Evolutionary conservation across 192 early-diverging fungal species (phyloP), one percentile per base, ranked within the genome.

Genomic region (Linnemannia hyalina): DNA sequence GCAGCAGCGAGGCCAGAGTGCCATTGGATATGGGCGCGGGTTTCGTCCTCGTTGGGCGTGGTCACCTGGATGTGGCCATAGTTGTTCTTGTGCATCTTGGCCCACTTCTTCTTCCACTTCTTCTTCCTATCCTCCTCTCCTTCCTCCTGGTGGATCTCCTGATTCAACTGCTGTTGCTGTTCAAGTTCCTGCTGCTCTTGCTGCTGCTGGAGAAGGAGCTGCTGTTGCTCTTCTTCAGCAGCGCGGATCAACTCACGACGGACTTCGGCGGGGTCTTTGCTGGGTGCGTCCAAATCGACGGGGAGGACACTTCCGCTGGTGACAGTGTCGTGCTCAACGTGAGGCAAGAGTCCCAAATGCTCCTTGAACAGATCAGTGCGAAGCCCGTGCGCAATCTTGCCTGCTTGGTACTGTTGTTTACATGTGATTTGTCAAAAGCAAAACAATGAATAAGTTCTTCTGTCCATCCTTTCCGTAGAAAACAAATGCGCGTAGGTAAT

Each of bases 361-460:
- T 97, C 96, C 71, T 95, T 93, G 87, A 95, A 97, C 20, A 97
- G 87, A 71, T 94, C 90, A 42, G 93, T 89, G 3, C 97, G 93
- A 55, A 97, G 78, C n/a, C 91, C 90, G 81, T 93, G 91, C 16
- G 95, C 96, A 74, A 97, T 94, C 29, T 92, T 91, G 26, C 93
- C 91, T 6, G 94, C 97, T 75, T 96, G 85, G 88, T 94, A 97
- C 77, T 94, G 18, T n/a, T 55, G 9, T 29, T 3, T 47, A 11
- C 35, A 13, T 10, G 49, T 41, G 20, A 68, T 44, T 18, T 68
- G 8, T 76, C 20, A 35, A 55, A 40, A 40, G 38, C 38, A 4
- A 40, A 40, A 40, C 38, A 40, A 40, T 40, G 38, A 40, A 6
- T 40, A 40, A 40, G 38, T 3, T 3, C 3, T 40, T 40, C 3